Conservation (phyloP, 768 basidiomycete genomes). For the Galerina marginata region DNA sequence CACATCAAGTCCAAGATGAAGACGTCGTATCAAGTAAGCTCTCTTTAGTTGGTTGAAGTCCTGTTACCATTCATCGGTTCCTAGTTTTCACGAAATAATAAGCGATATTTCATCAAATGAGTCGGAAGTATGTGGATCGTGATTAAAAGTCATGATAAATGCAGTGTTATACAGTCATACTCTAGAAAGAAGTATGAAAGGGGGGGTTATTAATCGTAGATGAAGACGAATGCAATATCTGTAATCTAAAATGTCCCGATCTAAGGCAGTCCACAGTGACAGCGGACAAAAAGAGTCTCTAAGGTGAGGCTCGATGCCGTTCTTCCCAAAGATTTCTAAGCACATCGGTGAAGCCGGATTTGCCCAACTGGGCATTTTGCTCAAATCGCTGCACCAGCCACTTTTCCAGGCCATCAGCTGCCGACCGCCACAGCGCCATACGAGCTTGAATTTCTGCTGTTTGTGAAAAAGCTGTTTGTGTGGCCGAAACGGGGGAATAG, state of each 20-base stretch:
- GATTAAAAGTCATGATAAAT: conserved; percentile 1
- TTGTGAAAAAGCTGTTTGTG: conserved; percentile 78
- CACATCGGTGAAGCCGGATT: conserved; percentile 90
- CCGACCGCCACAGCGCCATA: conserved; percentile 78
- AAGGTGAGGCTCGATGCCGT: conserved; percentile 51
- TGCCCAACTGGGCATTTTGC: conserved; percentile 90
- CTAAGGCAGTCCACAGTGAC: conserved; percentile 12
- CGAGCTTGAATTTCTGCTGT: conserved; percentile 92
- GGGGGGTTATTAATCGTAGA: conserved; percentile 19
- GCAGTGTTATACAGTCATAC: conserved; percentile 19
- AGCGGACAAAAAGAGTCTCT: conserved; percentile 7
- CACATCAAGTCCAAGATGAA: conserved; percentile 84
- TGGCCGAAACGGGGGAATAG: conserved; percentile 72
- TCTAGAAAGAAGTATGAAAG: conserved; percentile 16
- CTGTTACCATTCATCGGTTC: conserved; percentile 31
- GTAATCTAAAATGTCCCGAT: conserved; percentile 23
- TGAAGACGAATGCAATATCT: conserved; percentile 10
- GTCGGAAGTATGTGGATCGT: neutral
- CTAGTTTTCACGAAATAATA: conserved; percentile 38
- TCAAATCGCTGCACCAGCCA: conserved; percentile 91
- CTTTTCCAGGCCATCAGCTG: conserved; percentile 82
- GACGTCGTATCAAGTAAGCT: conserved; percentile 87
- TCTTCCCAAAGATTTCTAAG: conserved; percentile 79
- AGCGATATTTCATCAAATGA: neutral
- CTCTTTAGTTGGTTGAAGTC: neutral